Conservation (phyloP, 306 rosid genomes). For the Trifolium repens region DNA sequence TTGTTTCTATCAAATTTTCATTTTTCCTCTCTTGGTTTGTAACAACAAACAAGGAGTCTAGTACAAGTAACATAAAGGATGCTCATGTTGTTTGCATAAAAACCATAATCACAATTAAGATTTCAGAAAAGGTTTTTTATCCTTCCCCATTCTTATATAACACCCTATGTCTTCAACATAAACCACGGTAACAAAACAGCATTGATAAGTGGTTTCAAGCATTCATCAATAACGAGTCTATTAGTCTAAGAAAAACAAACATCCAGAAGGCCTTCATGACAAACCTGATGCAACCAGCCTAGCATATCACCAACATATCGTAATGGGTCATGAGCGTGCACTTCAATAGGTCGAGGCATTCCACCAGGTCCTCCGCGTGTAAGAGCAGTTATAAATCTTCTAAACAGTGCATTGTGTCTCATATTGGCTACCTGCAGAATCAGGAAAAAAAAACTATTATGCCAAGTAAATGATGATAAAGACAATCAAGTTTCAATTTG, state of each 20-base stretch:
- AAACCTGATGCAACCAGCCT: constrained; percentile 96
- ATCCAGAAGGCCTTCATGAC: constrained; percentile 38
- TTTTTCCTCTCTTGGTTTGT: constrained; percentile 8
- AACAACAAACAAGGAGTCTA: background rate
- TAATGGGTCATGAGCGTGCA: constrained; percentile 97
- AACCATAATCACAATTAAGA: background rate
- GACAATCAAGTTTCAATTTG: constrained; percentile 39
- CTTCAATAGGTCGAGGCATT: constrained; percentile 99
- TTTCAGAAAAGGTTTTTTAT: background rate
- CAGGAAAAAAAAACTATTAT: constrained; percentile 27
- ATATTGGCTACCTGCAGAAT: constrained; percentile 85
- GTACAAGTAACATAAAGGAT: background rate
- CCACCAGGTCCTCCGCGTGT: constrained; percentile 99
- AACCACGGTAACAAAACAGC: constrained; percentile 28
- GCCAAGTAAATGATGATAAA: constrained; percentile 28
- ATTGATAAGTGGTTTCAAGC: constrained; percentile 35
- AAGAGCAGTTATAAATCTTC: constrained; percentile 97
- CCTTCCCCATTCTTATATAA: background rate
- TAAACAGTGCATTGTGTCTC: constrained; percentile 95
- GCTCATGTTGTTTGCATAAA: background rate
- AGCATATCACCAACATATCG: constrained; percentile 97
- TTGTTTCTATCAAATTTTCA: constrained; percentile 9
- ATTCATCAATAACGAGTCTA: constrained; percentile 31
- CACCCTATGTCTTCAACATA: background rate
- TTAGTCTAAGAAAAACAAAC: background rate